These are phyloP conservation scores for Copromyces sp. DNA, from an alignment of 495 filamentous ascomycete species.

Conservation along the genomic window DNA sequence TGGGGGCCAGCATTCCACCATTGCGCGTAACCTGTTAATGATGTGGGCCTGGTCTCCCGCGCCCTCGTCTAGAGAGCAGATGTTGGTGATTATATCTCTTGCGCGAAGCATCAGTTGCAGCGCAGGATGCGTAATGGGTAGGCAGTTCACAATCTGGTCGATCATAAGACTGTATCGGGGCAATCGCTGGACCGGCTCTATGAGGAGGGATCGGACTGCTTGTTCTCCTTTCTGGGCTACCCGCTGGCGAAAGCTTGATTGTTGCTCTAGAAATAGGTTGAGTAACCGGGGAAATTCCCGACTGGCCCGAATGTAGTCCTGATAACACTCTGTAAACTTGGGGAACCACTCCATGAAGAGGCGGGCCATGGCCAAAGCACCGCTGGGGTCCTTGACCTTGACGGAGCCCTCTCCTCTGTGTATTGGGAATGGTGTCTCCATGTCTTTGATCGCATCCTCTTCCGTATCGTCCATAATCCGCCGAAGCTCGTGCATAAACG, in stretches of 20 bases:
- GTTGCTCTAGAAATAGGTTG: conserved; percentile 60
- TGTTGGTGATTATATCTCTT: conserved; percentile 83
- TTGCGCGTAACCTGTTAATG: conserved; percentile 58
- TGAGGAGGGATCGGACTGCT: conserved; percentile 77
- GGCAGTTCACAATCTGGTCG: conserved; percentile 78
- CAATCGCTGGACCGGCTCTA: conserved; percentile 91
- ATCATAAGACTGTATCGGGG: conserved; percentile 93
- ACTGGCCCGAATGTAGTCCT: conserved; percentile 81
- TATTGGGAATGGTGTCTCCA: conserved; percentile 35
- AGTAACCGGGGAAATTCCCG: conserved; percentile 73
- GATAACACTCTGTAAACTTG: conserved; percentile 77
- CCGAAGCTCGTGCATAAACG: conserved; percentile 65
- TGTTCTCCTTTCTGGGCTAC: conserved; percentile 86
- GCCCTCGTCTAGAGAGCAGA: conserved; percentile 76
- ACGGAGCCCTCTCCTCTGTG: conserved; percentile 41
- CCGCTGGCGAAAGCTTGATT: conserved; percentile 68
- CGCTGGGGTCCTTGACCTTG: conserved; percentile 57
- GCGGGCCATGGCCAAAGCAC: conserved; percentile 63
- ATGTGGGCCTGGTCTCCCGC: conserved; percentile 57
- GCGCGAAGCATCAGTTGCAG: conserved; percentile 71
- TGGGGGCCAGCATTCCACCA: conserved; percentile 72
- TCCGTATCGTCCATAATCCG: conserved; percentile 74
- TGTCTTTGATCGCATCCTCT: conserved; percentile 61
- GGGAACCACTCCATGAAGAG: conserved; percentile 83
- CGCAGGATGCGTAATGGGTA: conserved; percentile 76